Percentiles rank a stretch among this genome's conserved stretches.
Conservation (phyloP, 306 rosid genomes). For the Trifolium subterraneum region DNA sequence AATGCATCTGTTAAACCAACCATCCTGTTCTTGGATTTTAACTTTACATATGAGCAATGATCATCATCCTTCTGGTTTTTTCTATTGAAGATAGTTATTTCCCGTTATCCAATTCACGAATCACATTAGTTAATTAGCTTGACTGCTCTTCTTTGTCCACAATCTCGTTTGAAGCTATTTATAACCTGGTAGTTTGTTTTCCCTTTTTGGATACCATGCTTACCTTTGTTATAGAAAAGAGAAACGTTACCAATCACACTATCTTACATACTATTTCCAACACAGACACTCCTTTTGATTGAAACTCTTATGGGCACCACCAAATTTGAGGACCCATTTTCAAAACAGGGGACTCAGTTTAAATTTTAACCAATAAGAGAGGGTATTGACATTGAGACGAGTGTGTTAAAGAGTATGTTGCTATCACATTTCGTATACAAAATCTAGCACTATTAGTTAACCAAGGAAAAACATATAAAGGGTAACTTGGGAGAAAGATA, state of each 20-base stretch:
- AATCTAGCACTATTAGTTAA: background rate
- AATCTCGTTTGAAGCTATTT: background rate
- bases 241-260: too few relatives aligned
- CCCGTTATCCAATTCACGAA: background rate
- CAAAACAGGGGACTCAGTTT: too few relatives aligned
- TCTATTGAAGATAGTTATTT: background rate
- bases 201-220: too few relatives aligned
- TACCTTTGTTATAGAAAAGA: too few relatives aligned
- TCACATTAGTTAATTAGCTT: background rate
- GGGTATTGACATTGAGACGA: background rate
- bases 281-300: too few relatives aligned
- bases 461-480: too few relatives aligned
- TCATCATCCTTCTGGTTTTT: constrained; percentile 1
- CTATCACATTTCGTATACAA: background rate
- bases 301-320: too few relatives aligned
- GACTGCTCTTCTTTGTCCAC: background rate
- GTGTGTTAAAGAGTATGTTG: background rate
- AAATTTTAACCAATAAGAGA: too few relatives aligned
- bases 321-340: too few relatives aligned
- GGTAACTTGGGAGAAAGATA: too few relatives aligned
- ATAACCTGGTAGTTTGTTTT: too few relatives aligned
- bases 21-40: background rate
- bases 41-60: background rate
- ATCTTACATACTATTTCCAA: too few relatives aligned
- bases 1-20: constrained; percentile 22